Evolutionary conservation across 2,329 filamentous ascomycete genomes (phyloP).

Genomic region (Alternaria novae-zelandiae): DNA sequence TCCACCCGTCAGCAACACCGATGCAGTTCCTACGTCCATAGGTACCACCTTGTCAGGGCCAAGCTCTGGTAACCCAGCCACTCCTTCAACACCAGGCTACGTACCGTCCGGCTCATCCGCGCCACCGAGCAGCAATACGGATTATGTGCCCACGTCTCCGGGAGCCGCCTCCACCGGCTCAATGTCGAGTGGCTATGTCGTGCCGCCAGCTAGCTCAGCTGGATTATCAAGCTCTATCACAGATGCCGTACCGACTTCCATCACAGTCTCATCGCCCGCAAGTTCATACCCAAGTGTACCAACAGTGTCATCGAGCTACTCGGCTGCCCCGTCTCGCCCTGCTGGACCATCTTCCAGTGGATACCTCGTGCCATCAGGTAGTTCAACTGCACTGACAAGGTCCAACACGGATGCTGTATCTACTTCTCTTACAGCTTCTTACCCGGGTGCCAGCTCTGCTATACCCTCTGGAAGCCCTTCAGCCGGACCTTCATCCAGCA

Average conservation of each 20-base stretch:
- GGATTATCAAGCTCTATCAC: not conserved
- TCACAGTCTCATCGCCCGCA: not conserved
- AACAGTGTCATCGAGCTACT: not conserved
- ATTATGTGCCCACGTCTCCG: slow-evolving; percentile 2
- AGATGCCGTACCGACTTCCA: not conserved
- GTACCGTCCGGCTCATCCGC: not conserved
- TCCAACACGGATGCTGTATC: not conserved
- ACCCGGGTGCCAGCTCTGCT: not conserved
- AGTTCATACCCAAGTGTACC: slow-evolving; percentile 2
- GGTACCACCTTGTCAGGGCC: not conserved
- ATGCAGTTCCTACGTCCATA: slow-evolving; percentile 9
- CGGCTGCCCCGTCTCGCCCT: not conserved
- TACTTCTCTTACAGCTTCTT: not conserved
- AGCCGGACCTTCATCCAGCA: not conserved
- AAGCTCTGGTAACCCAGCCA: not conserved
- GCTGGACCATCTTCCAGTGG: not conserved
- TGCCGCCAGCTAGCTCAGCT: slow-evolving; percentile 1
- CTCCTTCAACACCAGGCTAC: slow-evolving; percentile 2
- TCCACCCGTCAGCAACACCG: not conserved
- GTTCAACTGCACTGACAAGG: not conserved
- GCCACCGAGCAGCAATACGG: not conserved
- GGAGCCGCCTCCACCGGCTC: not conserved
- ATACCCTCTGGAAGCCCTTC: not conserved
- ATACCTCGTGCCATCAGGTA: not conserved
- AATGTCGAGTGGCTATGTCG: slow-evolving; percentile 6